These are phyloP conservation scores for Suillus subaureus DNA, from an alignment of 768 basidiomycete genomes.

Conservation along the genomic window DNA sequence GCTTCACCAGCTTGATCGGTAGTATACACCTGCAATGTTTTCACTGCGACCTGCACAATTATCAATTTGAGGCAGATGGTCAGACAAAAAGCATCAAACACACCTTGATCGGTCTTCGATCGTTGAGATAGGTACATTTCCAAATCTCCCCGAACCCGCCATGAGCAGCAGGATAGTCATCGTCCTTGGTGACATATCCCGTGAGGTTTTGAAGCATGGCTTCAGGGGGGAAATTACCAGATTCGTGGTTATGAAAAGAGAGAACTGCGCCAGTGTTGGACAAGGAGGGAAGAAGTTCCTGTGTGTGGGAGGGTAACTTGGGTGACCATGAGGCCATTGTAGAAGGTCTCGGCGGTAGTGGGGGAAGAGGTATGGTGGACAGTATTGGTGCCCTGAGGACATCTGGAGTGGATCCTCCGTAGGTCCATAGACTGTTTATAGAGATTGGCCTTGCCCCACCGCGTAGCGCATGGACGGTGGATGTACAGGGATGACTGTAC, in stretches of 20 bases:
- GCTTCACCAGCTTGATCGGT: slow-evolving; percentile 6
- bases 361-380: too few species aligned
- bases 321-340: too few species aligned
- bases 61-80: neutral
- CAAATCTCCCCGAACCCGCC: slow-evolving; percentile 10
- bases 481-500: neutral
- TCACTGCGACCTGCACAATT: slow-evolving; percentile 22
- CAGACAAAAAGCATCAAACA: neutral
- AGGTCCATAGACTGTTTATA: too few species aligned
- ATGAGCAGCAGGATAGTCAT: slow-evolving; percentile 4
- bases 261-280: neutral
- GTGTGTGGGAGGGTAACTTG: neutral
- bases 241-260: neutral
- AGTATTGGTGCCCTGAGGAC: too few species aligned
- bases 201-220: neutral
- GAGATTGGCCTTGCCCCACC: too few species aligned
- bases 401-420: too few species aligned
- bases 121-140: neutral
- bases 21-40: slow-evolving; percentile 26
- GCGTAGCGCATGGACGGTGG: neutral
- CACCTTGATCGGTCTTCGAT: neutral
- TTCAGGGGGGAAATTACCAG: neutral
- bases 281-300: neutral
- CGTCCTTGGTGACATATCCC: neutral
- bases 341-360: too few species aligned